Evolutionary conservation across 2,329 filamentous ascomycete species (phyloP).

Genomic region (Lecanoromycetidae sp.): DNA sequence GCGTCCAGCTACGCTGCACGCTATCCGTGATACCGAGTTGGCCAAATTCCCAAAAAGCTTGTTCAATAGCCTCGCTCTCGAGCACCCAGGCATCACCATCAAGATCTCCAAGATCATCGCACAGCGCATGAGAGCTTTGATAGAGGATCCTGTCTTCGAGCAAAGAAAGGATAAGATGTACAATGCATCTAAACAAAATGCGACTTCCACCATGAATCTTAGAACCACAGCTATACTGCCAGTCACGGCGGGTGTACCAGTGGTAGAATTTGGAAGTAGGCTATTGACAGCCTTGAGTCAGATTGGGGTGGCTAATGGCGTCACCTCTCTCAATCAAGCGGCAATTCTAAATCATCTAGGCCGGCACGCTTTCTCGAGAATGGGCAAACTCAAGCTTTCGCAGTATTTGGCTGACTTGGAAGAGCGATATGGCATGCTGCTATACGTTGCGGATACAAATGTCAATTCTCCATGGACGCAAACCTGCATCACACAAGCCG

Average conservation of each 20-base stretch:
- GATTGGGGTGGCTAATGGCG: constrained; percentile 77
- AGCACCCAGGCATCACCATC: constrained; percentile 96
- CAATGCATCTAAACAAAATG: constrained; percentile 49
- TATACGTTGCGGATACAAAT: constrained; percentile 93
- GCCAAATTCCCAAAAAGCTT: constrained; percentile 91
- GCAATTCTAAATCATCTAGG: constrained; percentile 91
- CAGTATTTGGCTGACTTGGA: constrained; percentile 95
- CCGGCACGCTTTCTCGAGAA: constrained; percentile 89
- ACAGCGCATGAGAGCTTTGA: constrained; percentile 76
- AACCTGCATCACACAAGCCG: constrained; percentile 91
- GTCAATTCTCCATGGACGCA: constrained; percentile 98
- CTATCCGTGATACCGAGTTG: constrained; percentile 90
- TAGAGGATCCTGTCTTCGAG: constrained; percentile 66
- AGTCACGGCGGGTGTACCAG: constrained; percentile 80
- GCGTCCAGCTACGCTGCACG: constrained; percentile 82
- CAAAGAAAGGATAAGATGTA: constrained; percentile 50
- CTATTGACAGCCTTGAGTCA: constrained; percentile 79
- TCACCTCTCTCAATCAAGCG: constrained; percentile 83
- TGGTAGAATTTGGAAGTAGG: constrained; percentile 86
- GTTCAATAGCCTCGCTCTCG: constrained; percentile 94
- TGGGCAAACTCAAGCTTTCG: constrained; percentile 90
- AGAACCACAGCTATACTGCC: constrained; percentile 87
- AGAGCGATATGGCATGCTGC: constrained; percentile 88
- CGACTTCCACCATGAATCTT: constrained; percentile 80
- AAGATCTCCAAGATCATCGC: constrained; percentile 99